Conservation (phyloP, 2,329 filamentous ascomycete species). For the Phialemonium atrogriseum region DNA sequence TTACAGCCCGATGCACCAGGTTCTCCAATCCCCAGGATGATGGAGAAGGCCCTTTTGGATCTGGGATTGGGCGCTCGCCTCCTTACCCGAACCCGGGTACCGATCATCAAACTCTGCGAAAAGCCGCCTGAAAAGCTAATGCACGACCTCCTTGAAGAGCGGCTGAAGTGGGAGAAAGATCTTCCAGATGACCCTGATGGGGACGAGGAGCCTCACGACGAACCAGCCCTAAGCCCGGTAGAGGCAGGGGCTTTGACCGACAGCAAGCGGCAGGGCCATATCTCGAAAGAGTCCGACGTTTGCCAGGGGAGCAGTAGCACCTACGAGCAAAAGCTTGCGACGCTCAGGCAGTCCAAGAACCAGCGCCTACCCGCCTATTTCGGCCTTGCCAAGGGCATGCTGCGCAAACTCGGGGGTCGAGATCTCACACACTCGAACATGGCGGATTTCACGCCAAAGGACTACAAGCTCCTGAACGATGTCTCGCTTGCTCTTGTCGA, state of each 20-base stretch:
- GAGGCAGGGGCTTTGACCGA: neutral
- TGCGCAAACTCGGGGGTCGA: conserved; percentile 39
- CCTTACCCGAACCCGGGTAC: conserved; percentile 70
- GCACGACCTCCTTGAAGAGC: conserved; percentile 52
- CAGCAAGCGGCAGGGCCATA: conserved; percentile 1
- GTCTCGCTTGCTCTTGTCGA: conserved; percentile 45
- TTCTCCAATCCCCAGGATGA: conserved; percentile 60
- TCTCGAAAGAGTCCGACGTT: conserved; percentile 1
- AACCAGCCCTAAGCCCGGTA: conserved; percentile 10
- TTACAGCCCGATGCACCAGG: conserved; percentile 43
- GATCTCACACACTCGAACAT: conserved; percentile 41
- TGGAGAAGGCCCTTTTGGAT: conserved; percentile 68
- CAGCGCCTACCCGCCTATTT: conserved; percentile 35
- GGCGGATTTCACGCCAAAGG: conserved; percentile 30
- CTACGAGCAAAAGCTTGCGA: conserved; percentile 6
- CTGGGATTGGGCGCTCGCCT: conserved; percentile 68
- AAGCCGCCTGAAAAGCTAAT: conserved; percentile 54
- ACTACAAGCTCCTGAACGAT: conserved; percentile 41
- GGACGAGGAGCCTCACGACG: conserved; percentile 25
- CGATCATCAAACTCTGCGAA: conserved; percentile 82
- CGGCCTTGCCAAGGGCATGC: conserved; percentile 36
- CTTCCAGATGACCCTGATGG: conserved; percentile 27
- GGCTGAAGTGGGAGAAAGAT: conserved; percentile 60
- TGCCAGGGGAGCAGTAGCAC: conserved; percentile 1
- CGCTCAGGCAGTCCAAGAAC: conserved; percentile 9